Conservation (phyloP, 1,139 yeast genomes). For the Blastobotrys proliferans region DNA sequence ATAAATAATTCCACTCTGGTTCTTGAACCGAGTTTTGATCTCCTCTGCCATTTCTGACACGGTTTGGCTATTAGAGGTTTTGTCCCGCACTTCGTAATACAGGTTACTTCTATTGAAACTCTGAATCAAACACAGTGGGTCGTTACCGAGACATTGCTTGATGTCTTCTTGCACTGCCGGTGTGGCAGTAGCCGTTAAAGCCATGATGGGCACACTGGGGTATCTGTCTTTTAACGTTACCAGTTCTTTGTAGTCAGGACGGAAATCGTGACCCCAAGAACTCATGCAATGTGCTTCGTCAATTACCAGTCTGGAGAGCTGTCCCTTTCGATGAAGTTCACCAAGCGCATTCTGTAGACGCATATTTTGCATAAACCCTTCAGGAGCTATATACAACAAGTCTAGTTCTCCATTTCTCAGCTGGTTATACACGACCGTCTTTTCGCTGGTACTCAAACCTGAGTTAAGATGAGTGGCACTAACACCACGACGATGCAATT, state of each 20-base stretch:
- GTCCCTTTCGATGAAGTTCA: constrained; percentile 49
- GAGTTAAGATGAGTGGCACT: constrained; percentile 86
- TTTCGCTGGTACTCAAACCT: constrained; percentile 52
- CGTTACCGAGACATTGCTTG: constrained; percentile 31
- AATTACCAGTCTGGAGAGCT: constrained; percentile 81
- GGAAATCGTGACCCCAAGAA: constrained; percentile 98
- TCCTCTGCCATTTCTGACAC: constrained; percentile 54
- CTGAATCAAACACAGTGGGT: constrained; percentile 53
- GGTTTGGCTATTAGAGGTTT: constrained; percentile 50
- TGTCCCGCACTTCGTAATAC: constrained; percentile 69
- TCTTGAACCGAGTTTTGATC: constrained; percentile 48
- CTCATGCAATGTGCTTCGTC: constrained; percentile 99
- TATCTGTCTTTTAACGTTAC: constrained; percentile 66
- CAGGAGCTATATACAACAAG: constrained; percentile 88
- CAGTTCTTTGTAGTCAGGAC: constrained; percentile 90
- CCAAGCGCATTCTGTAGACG: constrained; percentile 65
- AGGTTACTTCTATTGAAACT: constrained; percentile 89
- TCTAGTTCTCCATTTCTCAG: constrained; percentile 60
- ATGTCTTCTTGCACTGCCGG: constrained; percentile 87
- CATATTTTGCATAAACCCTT: constrained; percentile 78
- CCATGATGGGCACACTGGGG: constrained; percentile 88
- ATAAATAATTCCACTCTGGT: constrained; percentile 83
- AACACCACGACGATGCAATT: constrained; percentile 60
- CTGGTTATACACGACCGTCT: constrained; percentile 56
- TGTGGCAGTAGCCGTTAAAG: constrained; percentile 96